Percentiles rank a stretch among this genome's conserved stretches.
These are phyloP conservation scores for Nicotiana knightiana DNA, from an alignment of 257 asterid genomes.

Conservation along the genomic window DNA sequence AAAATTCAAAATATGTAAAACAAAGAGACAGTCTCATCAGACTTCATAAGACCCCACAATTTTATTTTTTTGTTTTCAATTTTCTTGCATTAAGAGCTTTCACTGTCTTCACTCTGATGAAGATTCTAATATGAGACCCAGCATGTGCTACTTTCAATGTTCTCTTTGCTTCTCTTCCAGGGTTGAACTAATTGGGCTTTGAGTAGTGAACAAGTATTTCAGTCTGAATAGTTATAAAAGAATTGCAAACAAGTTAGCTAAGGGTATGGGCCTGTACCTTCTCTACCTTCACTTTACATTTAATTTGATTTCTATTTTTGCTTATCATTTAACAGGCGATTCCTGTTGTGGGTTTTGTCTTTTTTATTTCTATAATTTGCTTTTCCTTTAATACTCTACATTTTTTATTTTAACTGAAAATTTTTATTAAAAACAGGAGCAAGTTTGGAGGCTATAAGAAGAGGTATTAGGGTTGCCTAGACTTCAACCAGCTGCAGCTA, in stretches of 20 bases:
- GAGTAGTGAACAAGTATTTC: slow-evolving; percentile 37
- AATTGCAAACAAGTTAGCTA: not conserved
- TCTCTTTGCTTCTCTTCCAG: slow-evolving; percentile 51
- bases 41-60: slow-evolving; percentile 13
- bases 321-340: slow-evolving; percentile 57
- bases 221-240: slow-evolving; percentile 2
- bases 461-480: slow-evolving; percentile 20
- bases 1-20: slow-evolving; percentile 15
- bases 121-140: slow-evolving; percentile 50
- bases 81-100: slow-evolving; percentile 51
- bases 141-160: slow-evolving; percentile 63
- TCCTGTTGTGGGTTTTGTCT: slow-evolving; percentile 61
- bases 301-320: slow-evolving; percentile 48
- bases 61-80: slow-evolving; percentile 19
- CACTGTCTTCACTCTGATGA: slow-evolving; percentile 34
- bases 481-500: not conserved
- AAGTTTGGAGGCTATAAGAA: slow-evolving; percentile 27
- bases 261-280: slow-evolving; percentile 51
- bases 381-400: not conserved
- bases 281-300: slow-evolving; percentile 34
- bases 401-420: not conserved
- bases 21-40: slow-evolving; percentile 49
- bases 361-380: slow-evolving; percentile 15
- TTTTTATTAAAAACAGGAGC: slow-evolving; percentile 14
- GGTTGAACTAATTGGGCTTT: slow-evolving; percentile 17